A percentile compares a stretch with the other conserved stretches of the same genome.
phyloP scores from a whole-genome alignment of 163 green algal genomes.

The Trebouxiophyceae sp. region DNA sequence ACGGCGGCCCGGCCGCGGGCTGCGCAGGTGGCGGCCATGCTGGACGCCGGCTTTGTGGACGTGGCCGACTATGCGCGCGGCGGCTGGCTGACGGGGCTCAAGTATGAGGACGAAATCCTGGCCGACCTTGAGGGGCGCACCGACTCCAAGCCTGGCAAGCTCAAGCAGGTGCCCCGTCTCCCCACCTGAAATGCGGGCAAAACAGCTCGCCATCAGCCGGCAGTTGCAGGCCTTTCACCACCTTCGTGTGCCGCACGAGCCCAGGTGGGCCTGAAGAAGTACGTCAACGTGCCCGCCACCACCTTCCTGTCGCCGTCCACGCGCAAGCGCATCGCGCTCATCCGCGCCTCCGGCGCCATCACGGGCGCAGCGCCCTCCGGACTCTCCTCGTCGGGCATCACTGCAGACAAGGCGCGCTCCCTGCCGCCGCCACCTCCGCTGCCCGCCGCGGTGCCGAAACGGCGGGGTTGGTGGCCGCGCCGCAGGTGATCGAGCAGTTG shows the following conservation, averaged over 20 bases:
- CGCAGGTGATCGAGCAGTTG: constrained; percentile 67
- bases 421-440: too few relatives aligned
- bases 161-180: constrained; percentile 27
- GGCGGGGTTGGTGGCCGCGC: too few relatives aligned
- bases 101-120: constrained; percentile 86
- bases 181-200: too few relatives aligned
- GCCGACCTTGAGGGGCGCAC: constrained; percentile 34
- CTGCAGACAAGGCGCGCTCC: neutral
- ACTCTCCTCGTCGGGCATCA: neutral
- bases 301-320: constrained; percentile 57
- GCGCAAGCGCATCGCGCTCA: constrained; percentile 71
- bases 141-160: constrained; percentile 34
- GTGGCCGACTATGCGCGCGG: constrained; percentile 40
- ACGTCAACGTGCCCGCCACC: constrained; percentile 44
- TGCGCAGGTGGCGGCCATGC: constrained; percentile 56
- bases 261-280: constrained; percentile 55
- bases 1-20: too few relatives aligned
- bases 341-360: constrained; percentile 70
- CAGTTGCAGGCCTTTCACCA: neutral
- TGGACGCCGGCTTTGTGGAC: constrained; percentile 76
- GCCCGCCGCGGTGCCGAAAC: too few relatives aligned
- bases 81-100: constrained; percentile 70
- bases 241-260: neutral
- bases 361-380: constrained; percentile 29
- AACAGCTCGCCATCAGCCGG: neutral